Evolutionary conservation across 1,139 yeast species (phyloP).

Genomic region (Magnusiomyces fungicola): DNA sequence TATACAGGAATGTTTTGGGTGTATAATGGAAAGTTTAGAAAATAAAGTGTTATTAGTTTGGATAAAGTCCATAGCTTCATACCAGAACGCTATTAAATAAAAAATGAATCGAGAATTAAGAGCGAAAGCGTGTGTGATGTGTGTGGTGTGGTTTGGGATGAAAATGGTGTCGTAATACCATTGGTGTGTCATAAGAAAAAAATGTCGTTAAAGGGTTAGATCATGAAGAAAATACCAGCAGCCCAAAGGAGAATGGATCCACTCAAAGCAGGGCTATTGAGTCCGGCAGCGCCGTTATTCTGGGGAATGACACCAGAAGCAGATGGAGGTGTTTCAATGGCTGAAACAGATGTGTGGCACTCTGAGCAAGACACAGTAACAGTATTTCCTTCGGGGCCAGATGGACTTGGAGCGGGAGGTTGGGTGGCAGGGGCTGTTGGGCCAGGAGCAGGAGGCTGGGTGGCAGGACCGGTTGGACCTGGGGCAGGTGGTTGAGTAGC

Average conservation of each 20-base stretch:
- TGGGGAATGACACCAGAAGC: background rate
- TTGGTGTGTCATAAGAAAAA: background rate
- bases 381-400: background rate
- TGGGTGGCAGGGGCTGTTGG: background rate
- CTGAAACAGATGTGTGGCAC: background rate
- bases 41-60: background rate
- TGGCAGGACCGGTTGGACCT: background rate
- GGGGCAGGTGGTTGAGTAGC: background rate
- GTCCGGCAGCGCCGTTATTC: background rate
- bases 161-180: too few relatives aligned
- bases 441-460: background rate
- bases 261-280: background rate
- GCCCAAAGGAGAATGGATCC: background rate
- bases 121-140: too few relatives aligned
- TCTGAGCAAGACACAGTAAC: background rate
- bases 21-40: background rate
- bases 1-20: background rate
- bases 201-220: background rate
- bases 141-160: too few relatives aligned
- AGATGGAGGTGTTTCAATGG: conserved; percentile 1
- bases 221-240: background rate
- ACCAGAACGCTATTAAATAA: background rate
- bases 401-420: background rate
- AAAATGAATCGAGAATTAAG: background rate
- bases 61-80: background rate